Base-by-base conservation (phyloP, 805 yeast species). In the Candida tammaniensis region DNA sequence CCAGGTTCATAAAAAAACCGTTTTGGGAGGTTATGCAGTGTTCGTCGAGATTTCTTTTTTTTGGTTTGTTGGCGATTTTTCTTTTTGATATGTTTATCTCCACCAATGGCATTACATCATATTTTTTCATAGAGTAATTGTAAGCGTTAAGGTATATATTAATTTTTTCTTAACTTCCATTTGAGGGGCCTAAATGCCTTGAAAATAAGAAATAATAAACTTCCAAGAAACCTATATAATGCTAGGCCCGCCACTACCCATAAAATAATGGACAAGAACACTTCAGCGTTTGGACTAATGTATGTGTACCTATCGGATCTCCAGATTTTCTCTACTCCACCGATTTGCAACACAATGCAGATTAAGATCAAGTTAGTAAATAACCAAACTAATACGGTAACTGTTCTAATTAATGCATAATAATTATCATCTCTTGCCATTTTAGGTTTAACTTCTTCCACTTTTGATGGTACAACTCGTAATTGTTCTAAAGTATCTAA, bases 221-320 rank as follows among this genome's bases (percentile, higher is more conserved):
- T 78, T 1, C 97, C 96, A 17, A 82, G 32, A 46, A 91, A 82
- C 43, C 97, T 69, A 57, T 86, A 81, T 5, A 81, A 72, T 0
- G 98, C 96, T 70, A 87, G 75, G 17, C 81, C 85, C 4, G 96
- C 96, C 27, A 91, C 98, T 23, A 89, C 64, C 96, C 98, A 91
- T 46, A 91, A 67, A 29, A 91, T 82, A 19, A 91, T 86, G 4
- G 93, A 76, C 57, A 91, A 72, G 55, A 87, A 91, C 5, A 80
- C 63, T 24, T 77, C 71, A 1, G 86, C 70, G 57, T 82, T 71
- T 7, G 61, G 52, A 27, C 54, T 47, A 41, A 61, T 49, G 25
- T 55, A 55, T 35, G 54, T 57, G 38, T 52, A 51, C 24, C 32
- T 57, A 46, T 51, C 50, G 8, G 71, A 64, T 8, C 24, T 31